Percentiles rank a stretch among this genome's conserved stretches.
These are phyloP conservation scores for Phymatotrichopsis omnivora DNA, from an alignment of 2,329 filamentous ascomycete genomes.

Conservation along the genomic window DNA sequence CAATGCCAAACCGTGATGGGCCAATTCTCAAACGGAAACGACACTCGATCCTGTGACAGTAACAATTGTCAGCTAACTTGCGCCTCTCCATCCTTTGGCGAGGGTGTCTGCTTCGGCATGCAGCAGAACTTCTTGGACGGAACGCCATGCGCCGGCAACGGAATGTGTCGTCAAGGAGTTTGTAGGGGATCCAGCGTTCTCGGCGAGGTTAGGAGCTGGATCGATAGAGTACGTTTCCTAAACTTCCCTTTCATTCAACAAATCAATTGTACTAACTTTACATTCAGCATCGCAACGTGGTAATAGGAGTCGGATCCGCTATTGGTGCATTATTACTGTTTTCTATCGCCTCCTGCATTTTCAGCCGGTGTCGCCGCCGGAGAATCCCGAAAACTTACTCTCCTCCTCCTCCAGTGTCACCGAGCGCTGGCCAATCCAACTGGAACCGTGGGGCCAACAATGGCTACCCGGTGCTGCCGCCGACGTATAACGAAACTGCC, in stretches of 20 bases:
- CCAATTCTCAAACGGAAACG: conserved; percentile 55
- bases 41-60: conserved; percentile 67
- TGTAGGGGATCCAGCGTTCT: conserved; percentile 62
- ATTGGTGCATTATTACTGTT: conserved; percentile 65
- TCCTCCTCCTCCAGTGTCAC: conserved; percentile 3
- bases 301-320: conserved; percentile 66
- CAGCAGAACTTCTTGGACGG: conserved; percentile 92
- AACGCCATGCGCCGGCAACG: conserved; percentile 70
- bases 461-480: conserved; percentile 12
- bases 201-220: conserved; percentile 64
- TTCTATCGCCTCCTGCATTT: conserved; percentile 56
- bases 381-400: conserved; percentile 22
- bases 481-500: background rate
- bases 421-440: conserved; percentile 1
- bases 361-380: conserved; percentile 45
- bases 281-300: conserved; percentile 59
- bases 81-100: conserved; percentile 53
- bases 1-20: conserved; percentile 85
- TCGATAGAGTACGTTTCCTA: conserved; percentile 40
- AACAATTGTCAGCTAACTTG: conserved; percentile 69
- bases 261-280: conserved; percentile 12
- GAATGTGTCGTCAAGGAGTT: conserved; percentile 64
- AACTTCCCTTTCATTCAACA: background rate
- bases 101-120: conserved; percentile 59
- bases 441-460: background rate